Evolutionary conservation across 148 eudicot genomes (phyloP).

Genomic region (Salicornia ramosissima): DNA sequence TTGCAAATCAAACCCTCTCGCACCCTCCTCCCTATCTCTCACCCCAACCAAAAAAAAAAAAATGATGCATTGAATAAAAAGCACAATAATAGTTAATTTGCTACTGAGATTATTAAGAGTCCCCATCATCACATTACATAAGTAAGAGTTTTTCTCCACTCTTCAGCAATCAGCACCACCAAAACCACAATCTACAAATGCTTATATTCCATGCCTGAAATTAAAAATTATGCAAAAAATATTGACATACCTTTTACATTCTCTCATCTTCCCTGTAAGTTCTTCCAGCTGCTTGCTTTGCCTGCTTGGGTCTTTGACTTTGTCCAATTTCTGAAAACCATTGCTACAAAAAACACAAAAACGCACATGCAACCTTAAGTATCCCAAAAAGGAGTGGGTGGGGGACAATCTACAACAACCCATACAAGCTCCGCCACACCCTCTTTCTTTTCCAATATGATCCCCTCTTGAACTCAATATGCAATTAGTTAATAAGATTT

Average conservation of each 20-base stretch:
- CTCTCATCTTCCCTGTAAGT: conserved; percentile 96
- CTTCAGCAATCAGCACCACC: neutral
- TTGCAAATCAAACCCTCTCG: neutral
- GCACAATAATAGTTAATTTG: neutral
- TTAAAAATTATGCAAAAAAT: neutral
- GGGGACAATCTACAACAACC: neutral
- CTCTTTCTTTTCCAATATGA: neutral
- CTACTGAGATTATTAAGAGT: neutral
- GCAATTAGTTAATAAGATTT: neutral
- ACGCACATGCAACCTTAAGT: neutral
- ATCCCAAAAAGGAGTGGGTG: too few relatives aligned
- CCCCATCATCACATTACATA: neutral
- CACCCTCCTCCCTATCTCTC: too few relatives aligned
- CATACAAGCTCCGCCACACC: neutral
- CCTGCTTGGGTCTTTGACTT: conserved; percentile 80
- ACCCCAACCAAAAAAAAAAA: neutral
- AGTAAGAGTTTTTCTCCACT: neutral
- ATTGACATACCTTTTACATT: conserved; percentile 74
- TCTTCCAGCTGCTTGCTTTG: conserved; percentile 98
- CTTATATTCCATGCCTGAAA: neutral
- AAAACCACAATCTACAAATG: neutral
- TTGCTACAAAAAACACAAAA: conserved; percentile 44
- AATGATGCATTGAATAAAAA: neutral
- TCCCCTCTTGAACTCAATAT: neutral
- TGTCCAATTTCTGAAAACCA: conserved; percentile 98